A percentile compares a stretch with the other conserved stretches of the same genome.
These are phyloP conservation scores for Mrakia gelida DNA, from an alignment of 768 basidiomycete species.

Conservation along the genomic window DNA sequence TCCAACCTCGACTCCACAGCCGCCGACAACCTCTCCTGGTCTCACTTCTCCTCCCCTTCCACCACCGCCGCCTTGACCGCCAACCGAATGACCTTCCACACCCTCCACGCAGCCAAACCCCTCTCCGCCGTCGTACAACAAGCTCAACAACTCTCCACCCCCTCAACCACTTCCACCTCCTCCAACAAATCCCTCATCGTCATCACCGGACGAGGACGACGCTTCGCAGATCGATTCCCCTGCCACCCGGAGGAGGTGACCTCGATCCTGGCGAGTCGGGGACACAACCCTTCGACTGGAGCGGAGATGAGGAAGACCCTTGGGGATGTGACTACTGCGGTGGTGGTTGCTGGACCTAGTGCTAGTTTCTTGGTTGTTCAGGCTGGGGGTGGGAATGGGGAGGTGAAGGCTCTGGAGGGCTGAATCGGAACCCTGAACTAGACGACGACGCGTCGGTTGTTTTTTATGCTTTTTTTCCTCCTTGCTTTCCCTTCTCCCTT, in stretches of 20 bases:
- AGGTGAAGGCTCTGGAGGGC: background rate
- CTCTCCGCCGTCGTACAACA: constrained; percentile 52
- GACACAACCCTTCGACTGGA: constrained; percentile 31
- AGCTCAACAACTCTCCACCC: constrained; percentile 54
- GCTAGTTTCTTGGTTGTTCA: constrained; percentile 45
- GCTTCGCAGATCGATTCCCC: background rate
- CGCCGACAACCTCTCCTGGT: constrained; percentile 76
- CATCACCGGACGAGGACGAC: constrained; percentile 61
- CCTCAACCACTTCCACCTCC: constrained; percentile 2
- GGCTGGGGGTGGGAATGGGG: constrained; percentile 32
- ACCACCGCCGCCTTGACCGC: constrained; percentile 49
- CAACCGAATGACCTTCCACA: constrained; percentile 58
- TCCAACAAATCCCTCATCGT: constrained; percentile 51
- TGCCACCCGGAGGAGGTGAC: constrained; percentile 55
- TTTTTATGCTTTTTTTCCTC: background rate
- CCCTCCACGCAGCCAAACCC: constrained; percentile 43
- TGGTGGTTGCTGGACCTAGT: constrained; percentile 55
- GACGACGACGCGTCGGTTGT: too few relatives aligned
- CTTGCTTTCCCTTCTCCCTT: background rate
- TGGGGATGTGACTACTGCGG: constrained; percentile 75
- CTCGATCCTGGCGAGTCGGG: constrained; percentile 57
- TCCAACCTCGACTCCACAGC: constrained; percentile 69
- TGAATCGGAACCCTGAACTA: background rate
- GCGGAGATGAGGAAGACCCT: constrained; percentile 59
- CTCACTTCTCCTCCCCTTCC: constrained; percentile 48